Base-by-base conservation (phyloP, 2,329 filamentous ascomycete genomes). In the Xylaria hypoxylon region DNA sequence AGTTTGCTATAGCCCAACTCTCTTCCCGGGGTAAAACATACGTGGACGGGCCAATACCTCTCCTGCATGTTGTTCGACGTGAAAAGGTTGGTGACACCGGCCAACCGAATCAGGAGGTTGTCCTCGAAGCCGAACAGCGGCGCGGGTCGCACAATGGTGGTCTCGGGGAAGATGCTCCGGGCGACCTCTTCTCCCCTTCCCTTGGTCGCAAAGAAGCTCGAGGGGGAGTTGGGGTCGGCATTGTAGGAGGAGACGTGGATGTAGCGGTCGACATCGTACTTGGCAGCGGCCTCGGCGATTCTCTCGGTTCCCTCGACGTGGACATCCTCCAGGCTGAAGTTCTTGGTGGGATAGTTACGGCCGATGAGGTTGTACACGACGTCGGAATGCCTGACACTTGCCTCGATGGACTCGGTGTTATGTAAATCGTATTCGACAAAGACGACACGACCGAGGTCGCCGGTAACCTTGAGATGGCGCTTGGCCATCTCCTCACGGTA, bases 401-500 rank as follows among this genome's bases (percentile, higher is more conserved):
- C 94, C 79, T 99, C 96, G 75, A 99, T 96, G 33, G 95, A 98
- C 73, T 92, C 86, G 47, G 94, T 98, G 82, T 99, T 99, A 77
- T 90, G 90, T 68, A 99, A 86, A 77, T 99, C 96, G 81, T 93
- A 96, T 87, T 99, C 96, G 75, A 97, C 86, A 81, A 99, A 98
- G 75, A 92, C 84, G 62, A 99, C 87, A 74, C 93, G 89, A 69
- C 96, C 96, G 68, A 99, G 85, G 81, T 99, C 96, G 81, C 96
- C 96, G n/a, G 93, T 87, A 65, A 97, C 90, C 84, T 98, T 98
- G 77, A 99, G 85, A 83, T 98, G 95, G 74, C 96, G 91, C 87
- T 98, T 98, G 74, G 91, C 86, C 94, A 97, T 98, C 82, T 98
- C 96, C 84, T 99, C 96, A 51, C 96, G 91, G 86, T 89, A 99